A percentile compares a stretch with the other conserved stretches of the same genome.
These are phyloP conservation scores for Heliamphora exappendiculata DNA, from an alignment of 148 eudicot genomes.

Conservation along the genomic window DNA sequence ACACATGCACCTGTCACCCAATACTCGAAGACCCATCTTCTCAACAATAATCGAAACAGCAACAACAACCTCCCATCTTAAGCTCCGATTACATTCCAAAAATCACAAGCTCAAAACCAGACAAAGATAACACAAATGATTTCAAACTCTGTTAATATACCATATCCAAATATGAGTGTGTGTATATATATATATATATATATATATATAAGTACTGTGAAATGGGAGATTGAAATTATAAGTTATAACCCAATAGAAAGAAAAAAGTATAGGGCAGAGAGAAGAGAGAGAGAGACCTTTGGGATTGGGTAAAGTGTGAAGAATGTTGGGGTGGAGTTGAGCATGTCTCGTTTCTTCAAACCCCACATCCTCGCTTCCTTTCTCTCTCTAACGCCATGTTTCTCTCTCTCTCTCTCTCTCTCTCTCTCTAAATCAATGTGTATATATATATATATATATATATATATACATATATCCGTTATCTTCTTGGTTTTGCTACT, in stretches of 20 bases:
- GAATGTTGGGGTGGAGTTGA: conserved; percentile 18
- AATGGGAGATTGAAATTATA: conserved; percentile 5
- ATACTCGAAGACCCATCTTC: background rate
- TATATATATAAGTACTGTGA: background rate
- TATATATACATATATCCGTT: background rate
- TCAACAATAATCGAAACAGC: background rate
- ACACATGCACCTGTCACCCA: conserved; percentile 7
- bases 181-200: too few relatives aligned
- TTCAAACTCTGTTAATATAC: background rate
- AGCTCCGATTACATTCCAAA: background rate
- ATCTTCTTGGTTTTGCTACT: conserved; percentile 1
- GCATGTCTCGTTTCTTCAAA: conserved; percentile 27
- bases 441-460: background rate
- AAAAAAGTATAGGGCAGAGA: background rate
- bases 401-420: conserved; percentile 3
- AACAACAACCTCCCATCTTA: background rate
- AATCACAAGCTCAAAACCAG: background rate
- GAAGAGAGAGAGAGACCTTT: conserved; percentile 19
- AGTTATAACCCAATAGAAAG: conserved; percentile 13
- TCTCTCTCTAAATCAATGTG: background rate
- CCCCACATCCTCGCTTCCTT: conserved; percentile 9
- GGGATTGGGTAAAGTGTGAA: conserved; percentile 16
- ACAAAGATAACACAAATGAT: background rate
- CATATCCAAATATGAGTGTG: background rate
- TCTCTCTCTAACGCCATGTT: conserved; percentile 7